Base-by-base conservation (phyloP, 2,329 filamentous ascomycete species). In the Colletotrichum cuscutae region DNA sequence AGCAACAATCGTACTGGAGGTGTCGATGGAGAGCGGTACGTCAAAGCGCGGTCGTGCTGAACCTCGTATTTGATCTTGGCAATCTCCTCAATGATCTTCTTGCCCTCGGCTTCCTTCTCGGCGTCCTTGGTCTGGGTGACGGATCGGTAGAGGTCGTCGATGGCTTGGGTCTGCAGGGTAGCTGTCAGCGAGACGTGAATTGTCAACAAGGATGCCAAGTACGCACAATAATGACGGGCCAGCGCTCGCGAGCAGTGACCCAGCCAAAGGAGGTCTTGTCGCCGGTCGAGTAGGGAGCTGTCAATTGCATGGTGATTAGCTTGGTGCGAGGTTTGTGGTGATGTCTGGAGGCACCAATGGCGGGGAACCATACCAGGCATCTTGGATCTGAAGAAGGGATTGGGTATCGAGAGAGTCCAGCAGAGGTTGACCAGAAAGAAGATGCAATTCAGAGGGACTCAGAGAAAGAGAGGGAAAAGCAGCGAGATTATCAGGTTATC, bases 21-120 rank as follows among this genome's bases (percentile, higher is more conserved):
- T 28, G 19, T 49, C 3, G n/a, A 3, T 8, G 5, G 11, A 12
- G n/a, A 30, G n/a, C 70, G 89, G 75, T 87, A 96, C 94, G 89
- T 92, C 77, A 98, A 83, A 75, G 90, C 86, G 56, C 95, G 91
- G 82, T 98, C 92, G 80, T 99, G 97, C 81, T 98, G 94, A 57
- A 98, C 85, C 84, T 98, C 96, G 84, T 98, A 98, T 84, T 99
- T 99, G 78, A 99, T 88, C 76, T 88, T 89, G 5, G 92, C 93
- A 13, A 99, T 87, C 76, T 93, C 89, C 80, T 93, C 91, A 54
- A 97, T 89, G 73, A 99, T 95, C 77, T 86, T 87, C 86, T 98
- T 98, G 78, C 97, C 97, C 82, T 98, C 97, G 28, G 89, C 89
- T 42, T 87, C 83, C 79, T 93, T 93, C 72, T 90, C 88, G 11